A percentile compares a stretch with the other conserved stretches of the same genome.
Conservation (phyloP, 305 asterid species). For the Fraxinus sp. region DNA sequence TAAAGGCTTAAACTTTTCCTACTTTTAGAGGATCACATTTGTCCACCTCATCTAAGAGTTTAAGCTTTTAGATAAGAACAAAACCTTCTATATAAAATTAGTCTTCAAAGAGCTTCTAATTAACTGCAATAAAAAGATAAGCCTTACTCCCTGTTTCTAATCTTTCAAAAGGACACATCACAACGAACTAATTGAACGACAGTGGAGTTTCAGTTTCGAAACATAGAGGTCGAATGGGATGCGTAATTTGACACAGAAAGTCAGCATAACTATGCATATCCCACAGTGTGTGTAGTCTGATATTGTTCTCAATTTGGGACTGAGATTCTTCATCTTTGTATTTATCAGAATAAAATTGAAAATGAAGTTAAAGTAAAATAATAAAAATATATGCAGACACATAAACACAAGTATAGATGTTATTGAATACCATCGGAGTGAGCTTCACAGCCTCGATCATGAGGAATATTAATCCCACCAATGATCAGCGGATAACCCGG, state of each 20-base stretch:
- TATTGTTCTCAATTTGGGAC: not conserved
- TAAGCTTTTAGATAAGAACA: not conserved
- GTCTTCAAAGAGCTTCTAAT: not conserved
- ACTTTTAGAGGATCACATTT: not conserved
- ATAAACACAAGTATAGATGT: not conserved
- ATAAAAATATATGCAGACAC: not conserved
- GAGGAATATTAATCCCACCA: slow-evolving; percentile 84
- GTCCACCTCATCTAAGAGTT: not conserved
- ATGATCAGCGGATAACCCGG: slow-evolving; percentile 91
- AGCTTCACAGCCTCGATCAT: slow-evolving; percentile 92
- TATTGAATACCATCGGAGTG: slow-evolving; percentile 78
- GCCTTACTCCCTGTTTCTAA: not conserved
- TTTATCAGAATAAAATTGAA: not conserved
- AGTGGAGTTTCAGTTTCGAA: not conserved
- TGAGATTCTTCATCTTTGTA: not conserved
- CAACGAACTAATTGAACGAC: not conserved
- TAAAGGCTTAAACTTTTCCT: not conserved
- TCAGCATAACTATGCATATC: not conserved
- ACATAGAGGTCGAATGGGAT: not conserved
- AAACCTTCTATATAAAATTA: not conserved
- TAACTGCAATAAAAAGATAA: not conserved
- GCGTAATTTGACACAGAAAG: not conserved
- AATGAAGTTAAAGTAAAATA: not conserved
- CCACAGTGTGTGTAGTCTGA: not conserved
- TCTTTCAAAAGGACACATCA: not conserved